Evolutionary conservation across 192 early-diverging fungal genomes (phyloP), one percentile per base, ranked within the genome.

Genomic region (Dispira simplex): DNA sequence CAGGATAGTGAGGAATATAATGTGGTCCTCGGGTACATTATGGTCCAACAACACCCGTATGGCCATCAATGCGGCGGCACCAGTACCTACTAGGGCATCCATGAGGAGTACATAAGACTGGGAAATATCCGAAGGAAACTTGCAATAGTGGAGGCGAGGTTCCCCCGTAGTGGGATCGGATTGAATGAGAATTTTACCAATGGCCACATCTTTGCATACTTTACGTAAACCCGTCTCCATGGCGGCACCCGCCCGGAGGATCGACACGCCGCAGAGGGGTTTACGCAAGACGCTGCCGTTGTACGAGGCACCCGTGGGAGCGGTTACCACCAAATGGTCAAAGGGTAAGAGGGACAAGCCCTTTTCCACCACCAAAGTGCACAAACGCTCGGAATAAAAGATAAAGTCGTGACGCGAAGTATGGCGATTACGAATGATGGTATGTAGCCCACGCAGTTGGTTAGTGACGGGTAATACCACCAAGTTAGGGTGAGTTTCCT

Each of bases 1-100:
- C 43, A 97, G 75, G 65, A 93, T 81, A 8, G 86, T 84, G 45
- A 91, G 66, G 69, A 95, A 93, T 16, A 93, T 81, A 53, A 97
- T 93, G 56, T 81, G 75, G n/a, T 85, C 76, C 69, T 92, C 88
- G 0, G 81, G 83, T 5, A 95, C 87, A 64, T 87, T 83, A 64
- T 98, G 91, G 73, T 98, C 95, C 9, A 92, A 69, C 60, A 95
- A 77, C 43, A 95, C 90, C 45, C 92, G 83, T 46, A 98, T 89
- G 16, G 95, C 93, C 95, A 98, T 98, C 76, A 98, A 66, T 4
- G 91, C 93, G 8, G 90, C 90, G 8, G 93, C 93, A 43, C 95
- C 95, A 11, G 91, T 93, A 4, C 88, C 88, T 14, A 93, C 81
- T 46, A 88, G 86, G n/a, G 91, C 86, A 73, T 98, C 92, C 76